phyloP scores from a whole-genome alignment of 2,329 filamentous ascomycete species.

The Trichoderma atroviride region DNA sequence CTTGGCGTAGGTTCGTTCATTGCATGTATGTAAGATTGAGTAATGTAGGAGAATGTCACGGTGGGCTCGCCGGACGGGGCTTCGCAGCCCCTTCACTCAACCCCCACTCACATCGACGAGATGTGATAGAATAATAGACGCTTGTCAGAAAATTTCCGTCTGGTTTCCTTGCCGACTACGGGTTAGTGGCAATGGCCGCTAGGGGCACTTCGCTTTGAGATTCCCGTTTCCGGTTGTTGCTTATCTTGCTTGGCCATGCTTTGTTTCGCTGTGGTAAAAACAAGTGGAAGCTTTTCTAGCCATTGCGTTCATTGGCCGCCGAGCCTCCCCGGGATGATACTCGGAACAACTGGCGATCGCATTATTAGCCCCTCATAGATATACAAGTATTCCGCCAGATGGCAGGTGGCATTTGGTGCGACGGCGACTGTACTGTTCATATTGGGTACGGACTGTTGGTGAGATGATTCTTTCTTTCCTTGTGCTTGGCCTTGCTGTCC shows the following conservation, averaged over 20 bases:
- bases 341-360: conserved; percentile 19
- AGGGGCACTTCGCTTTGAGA: conserved; percentile 19
- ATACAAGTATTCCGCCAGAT: not conserved
- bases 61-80: conserved; percentile 4
- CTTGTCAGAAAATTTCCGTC: conserved; percentile 28
- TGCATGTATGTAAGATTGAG: conserved; percentile 27
- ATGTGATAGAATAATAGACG: conserved; percentile 26
- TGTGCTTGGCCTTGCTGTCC: not conserved
- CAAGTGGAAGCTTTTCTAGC: conserved; percentile 3
- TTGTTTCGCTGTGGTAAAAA: not conserved
- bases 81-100: conserved; percentile 13
- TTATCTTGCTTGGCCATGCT: conserved; percentile 17
- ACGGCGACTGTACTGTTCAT: not conserved
- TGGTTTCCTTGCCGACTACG: conserved; percentile 22
- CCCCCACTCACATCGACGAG: conserved; percentile 20
- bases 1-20: conserved; percentile 15
- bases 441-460: not conserved
- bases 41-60: conserved; percentile 23
- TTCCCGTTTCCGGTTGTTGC: conserved; percentile 24
- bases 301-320: conserved; percentile 11
- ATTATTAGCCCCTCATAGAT: conserved; percentile 3
- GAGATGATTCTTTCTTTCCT: not conserved
- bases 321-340: conserved; percentile 18
- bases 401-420: not conserved
- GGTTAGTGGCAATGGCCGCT: conserved; percentile 16